Evolutionary conservation across 192 early-diverging fungal genomes (phyloP).

Genomic region (Cetraspora pellucida): DNA sequence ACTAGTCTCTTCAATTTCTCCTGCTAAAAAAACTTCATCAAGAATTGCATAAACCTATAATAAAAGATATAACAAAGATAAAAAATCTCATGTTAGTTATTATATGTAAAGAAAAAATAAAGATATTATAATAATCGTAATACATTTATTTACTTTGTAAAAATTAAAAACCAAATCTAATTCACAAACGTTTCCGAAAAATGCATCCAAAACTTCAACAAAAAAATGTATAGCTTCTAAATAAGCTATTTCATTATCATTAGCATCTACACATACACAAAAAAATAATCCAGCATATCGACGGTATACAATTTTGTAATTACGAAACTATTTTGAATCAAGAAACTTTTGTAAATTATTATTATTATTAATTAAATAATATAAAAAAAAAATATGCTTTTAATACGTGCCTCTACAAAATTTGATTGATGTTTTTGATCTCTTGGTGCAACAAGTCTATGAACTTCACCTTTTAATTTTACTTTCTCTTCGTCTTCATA

Average conservation of each 20-base stretch:
- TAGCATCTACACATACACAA: conserved; percentile 97
- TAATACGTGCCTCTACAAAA: conserved; percentile 88
- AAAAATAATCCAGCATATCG: conserved; percentile 99
- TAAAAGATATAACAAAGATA: neutral
- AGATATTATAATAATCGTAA: neutral
- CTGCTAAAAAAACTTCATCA: conserved; percentile 97
- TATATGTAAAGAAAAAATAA: neutral
- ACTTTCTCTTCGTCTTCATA: conserved; percentile 93
- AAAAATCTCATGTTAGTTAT: neutral
- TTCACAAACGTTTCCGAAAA: conserved; percentile 99
- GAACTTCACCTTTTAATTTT: conserved; percentile 94
- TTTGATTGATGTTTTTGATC: conserved; percentile 98
- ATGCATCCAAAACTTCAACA: conserved; percentile 97
- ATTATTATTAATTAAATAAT: conserved; percentile 50
- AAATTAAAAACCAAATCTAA: conserved; percentile 98
- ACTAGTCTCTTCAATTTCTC: conserved; percentile 98
- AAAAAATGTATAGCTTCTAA: conserved; percentile 98
- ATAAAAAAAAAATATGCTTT: neutral
- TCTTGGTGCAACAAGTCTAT: conserved; percentile 91
- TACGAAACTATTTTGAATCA: conserved; percentile 72
- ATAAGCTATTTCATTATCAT: conserved; percentile 96
- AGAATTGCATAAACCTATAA: conserved; percentile 88
- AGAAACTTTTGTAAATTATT: conserved; percentile 3
- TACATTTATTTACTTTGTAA: conserved; percentile 64
- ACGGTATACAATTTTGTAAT: conserved; percentile 97